Evolutionary conservation across 441 rosid genomes (phyloP), one percentile per base, ranked within the genome.

Genomic region (Codiaeum variegatum): DNA sequence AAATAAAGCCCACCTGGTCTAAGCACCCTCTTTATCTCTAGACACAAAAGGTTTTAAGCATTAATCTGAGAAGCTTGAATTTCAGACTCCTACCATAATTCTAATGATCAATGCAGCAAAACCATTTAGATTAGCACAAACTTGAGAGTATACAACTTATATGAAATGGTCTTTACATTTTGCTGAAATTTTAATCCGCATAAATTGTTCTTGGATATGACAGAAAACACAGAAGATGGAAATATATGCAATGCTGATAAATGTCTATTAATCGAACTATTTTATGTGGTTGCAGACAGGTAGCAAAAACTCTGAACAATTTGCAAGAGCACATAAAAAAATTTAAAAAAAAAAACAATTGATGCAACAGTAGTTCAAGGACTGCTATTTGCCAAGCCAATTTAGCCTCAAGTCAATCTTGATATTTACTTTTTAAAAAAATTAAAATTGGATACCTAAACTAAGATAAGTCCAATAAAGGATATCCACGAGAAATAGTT

Each of bases 21-120:
- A 47, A 95, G 83, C 81, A 91, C 87, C 80, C 98, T 83, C 83
- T 83, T 87, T 62, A 92, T 82, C 88, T 94, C 99, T 94, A 75
- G 36, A 77, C 31, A 73, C 34, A 16, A 52, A 47, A 67, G 73
- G 42, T 49, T 73, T 36, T 32, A 9, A 6, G 42, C 12, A 38
- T 52, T 5, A 36, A 64, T 16, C 29, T 63, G 10, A 28, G 32
- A n/a, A 31, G 24, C 51, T 11, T 52, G 59, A 71, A 54, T 13
- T 49, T 64, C 28, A 36, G 32, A 23, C 26, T 16, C 23, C 49
- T 46, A 13, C 5, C 3, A 16, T 11, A 1, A 23, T 5, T 38
- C 24, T 31, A 11, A 21, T 3, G 7, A 23, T 38, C n/a, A 49
- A 38, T 6, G 8, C 40, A 47, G 51, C 40, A 28, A 60, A 21